Base-by-base conservation (phyloP, 1,284 basidiomycete species). In the Sanguinoderma infundibulare region DNA sequence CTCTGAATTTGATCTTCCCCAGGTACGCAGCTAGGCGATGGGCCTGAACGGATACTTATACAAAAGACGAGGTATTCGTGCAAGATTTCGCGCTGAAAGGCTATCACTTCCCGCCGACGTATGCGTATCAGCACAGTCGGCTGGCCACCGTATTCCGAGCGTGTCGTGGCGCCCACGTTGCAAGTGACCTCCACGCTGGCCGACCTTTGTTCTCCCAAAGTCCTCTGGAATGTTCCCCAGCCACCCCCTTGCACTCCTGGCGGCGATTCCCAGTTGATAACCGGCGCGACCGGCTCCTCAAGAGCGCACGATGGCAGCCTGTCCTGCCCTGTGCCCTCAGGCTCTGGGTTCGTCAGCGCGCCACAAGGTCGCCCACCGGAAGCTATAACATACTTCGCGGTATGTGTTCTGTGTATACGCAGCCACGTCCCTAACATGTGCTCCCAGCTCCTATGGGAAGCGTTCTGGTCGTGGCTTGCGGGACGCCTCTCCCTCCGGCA, bases 231-330 rank as follows among this genome's bases (percentile, higher is more conserved):
- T 20, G 47, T 63, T 64, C 60, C 51, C 61, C 38, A 50, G 51
- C 42, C 42, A 39, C 53, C 44, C 36, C 53, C 36, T 51, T 49
- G 39, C 34, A 46, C 59, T 56, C 47, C 44, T 40, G 14, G 55
- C 68, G 68, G 66, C 64, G 68, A 69, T 67, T 59, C 54, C 66
- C 64, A 62, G 35, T 63, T 60, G 64, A 66, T 69, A 66, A 63
- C 60, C 65, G 61, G 61, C 55, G 55, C 54, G 40, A 44, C 61
- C 62, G 60, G 61, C 40, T 34, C 49, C 46, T 46, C 59, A 40
- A 61, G 57, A 55, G 42, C 57, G 44, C 55, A 58, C 61, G 50
- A 40, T 51, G 40, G 62, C 53, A 51, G 30, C 49, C 20, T 35
- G 49, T 39, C 32, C 55, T 47, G 46, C 51, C 63, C 53, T 42